Evolutionary conservation across 2,329 filamentous ascomycete genomes (phyloP), one percentile per base, ranked within the genome.

Genomic region (Hypoxylon sp.): DNA sequence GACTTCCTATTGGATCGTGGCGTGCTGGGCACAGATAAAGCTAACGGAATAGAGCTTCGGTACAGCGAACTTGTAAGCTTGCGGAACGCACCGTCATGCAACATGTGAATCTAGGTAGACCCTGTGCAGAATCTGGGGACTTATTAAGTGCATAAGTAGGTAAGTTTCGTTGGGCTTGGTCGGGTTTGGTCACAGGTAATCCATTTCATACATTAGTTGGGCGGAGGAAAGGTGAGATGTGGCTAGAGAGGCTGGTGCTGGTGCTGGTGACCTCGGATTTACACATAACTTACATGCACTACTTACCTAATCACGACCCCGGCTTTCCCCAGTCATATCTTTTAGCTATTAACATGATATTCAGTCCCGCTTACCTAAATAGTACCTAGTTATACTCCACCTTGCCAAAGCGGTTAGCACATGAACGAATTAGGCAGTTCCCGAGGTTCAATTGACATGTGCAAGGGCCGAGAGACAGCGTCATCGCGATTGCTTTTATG

Each of bases 361-460:
- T 59, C 21, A 34, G 50, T 57, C 41, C 49, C 46, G 55, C 63
- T 66, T 60, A 68, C 57, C 57, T 45, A 68, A 61, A 65, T 43
- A 58, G 45, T 49, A 45, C 46, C n/a, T 50, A 7, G 19, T n/a
- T 46, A 38, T 30, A 46, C 49, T 49, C 51, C 23, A 23, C 25
- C 17, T 51, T 49, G 3, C 6, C 28, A 7, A 9, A 30, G 28
- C 9, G 36, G n/a, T 30, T 34, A 63, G 51, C 48, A 63, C 51
- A 56, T 64, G 55, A 68, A 67, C 72, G 62, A 71, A 73, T 73
- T 69, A 19, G 69, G 73, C n/a, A 74, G 66, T 63, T 68, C 51
- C 76, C 76, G 75, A 77, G 76, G 76, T 75, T 72, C 68, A 63
- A 68, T 75, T 78, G 60, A 75, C 76, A 78, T 76, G 76, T 74